Percentiles rank a stretch among this genome's conserved stretches.
Evolutionary conservation across 2,329 filamentous ascomycete species (phyloP).

Genomic region (Colletotrichum agaves): DNA sequence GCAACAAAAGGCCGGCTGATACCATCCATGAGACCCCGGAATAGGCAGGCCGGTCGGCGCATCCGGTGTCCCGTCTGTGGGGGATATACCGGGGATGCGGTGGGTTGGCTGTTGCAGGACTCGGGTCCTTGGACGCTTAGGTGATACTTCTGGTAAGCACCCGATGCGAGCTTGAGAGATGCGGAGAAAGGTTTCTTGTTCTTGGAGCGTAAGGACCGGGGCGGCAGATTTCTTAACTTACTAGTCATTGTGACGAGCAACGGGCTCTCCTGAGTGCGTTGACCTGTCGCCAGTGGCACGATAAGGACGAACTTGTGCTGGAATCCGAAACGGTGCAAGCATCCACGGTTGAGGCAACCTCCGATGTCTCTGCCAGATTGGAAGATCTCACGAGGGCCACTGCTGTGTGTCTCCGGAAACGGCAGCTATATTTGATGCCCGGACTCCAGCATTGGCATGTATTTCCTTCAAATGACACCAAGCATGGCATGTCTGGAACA

Average conservation of each 20-base stretch:
- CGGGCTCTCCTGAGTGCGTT: neutral
- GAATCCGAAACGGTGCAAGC: conserved; percentile 17
- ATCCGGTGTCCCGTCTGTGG: conserved; percentile 33
- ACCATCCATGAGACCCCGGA: conserved; percentile 27
- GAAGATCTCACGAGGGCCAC: neutral
- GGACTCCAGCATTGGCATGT: neutral
- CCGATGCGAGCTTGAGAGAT: neutral
- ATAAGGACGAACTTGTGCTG: neutral
- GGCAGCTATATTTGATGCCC: conserved; percentile 11
- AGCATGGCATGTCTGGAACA: neutral
- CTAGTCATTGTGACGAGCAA: conserved; percentile 11
- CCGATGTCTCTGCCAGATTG: conserved; percentile 25
- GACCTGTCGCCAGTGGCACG: conserved; percentile 12
- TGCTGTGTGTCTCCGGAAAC: neutral
- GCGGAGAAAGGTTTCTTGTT: neutral
- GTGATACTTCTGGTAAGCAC: neutral
- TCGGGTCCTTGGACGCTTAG: conserved; percentile 4
- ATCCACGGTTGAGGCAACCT: conserved; percentile 2
- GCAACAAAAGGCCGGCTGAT: conserved; percentile 18
- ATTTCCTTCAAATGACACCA: neutral
- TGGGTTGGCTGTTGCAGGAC: conserved; percentile 29
- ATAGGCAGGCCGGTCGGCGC: conserved; percentile 36
- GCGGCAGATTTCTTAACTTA: neutral
- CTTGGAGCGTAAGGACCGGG: conserved; percentile 9
- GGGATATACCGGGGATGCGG: conserved; percentile 28